Evolutionary conservation across 306 rosid species (phyloP).

Genomic region (Betula pendula): DNA sequence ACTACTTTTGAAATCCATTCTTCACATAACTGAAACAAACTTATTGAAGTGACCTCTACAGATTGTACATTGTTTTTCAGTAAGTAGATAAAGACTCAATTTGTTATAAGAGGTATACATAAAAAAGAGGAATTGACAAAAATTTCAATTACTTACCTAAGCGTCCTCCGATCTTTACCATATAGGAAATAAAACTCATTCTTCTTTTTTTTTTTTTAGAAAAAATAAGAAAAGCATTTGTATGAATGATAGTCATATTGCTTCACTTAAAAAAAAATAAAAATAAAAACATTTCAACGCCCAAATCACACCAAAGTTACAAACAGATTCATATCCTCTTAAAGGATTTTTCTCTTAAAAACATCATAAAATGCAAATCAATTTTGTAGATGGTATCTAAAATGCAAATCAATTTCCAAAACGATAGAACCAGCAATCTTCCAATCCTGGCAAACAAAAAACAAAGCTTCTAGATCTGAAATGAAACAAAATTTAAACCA

Average conservation of each 20-base stretch:
- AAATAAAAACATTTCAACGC: too few relatives aligned
- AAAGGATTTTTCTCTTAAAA: not conserved
- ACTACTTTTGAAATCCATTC: too few relatives aligned
- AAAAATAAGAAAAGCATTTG: not conserved
- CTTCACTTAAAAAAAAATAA: not conserved
- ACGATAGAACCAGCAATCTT: not conserved
- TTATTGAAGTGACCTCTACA: not conserved
- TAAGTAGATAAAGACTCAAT: not conserved
- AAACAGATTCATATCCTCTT: not conserved
- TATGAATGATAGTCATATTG: not conserved
- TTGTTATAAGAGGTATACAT: not conserved
- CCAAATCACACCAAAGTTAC: not conserved
- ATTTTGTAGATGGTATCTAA: not conserved
- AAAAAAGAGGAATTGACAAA: not conserved
- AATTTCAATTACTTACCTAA: not conserved
- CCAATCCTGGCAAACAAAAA: not conserved
- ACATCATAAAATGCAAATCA: too few relatives aligned
- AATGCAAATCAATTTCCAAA: not conserved
- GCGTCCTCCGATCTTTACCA: not conserved
- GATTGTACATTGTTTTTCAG: not conserved
- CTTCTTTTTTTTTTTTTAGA: not conserved
- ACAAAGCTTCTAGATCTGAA: not conserved
- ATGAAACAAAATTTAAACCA: not conserved
- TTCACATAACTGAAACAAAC: not conserved
- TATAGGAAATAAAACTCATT: not conserved